These are phyloP conservation scores for Colletotrichum scovillei DNA, from an alignment of 2,329 filamentous ascomycete species.

Conservation along the genomic window DNA sequence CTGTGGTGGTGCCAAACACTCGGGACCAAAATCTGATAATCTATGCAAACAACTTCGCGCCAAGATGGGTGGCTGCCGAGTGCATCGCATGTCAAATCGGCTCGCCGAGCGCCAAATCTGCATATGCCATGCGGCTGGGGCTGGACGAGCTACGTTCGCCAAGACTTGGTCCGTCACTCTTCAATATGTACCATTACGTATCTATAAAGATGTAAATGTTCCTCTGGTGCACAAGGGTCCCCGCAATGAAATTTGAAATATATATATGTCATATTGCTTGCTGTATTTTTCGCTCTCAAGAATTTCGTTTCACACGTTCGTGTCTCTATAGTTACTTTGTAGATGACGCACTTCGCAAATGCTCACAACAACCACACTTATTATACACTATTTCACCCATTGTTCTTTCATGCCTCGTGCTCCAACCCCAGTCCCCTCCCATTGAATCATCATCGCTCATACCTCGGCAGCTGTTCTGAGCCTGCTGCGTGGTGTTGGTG, in stretches of 20 bases:
- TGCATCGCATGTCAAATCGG: background rate
- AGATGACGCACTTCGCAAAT: conserved; percentile 29
- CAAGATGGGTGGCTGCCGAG: conserved; percentile 23
- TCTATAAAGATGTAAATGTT: no score
- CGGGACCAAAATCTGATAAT: background rate
- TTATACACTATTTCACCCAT: conserved; percentile 33
- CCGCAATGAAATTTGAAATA: background rate
- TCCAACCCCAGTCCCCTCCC: background rate
- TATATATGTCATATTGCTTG: conserved; percentile 8
- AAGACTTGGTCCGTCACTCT: background rate
- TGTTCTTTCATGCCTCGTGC: conserved; percentile 15
- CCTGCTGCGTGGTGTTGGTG: conserved; percentile 20
- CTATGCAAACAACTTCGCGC: background rate
- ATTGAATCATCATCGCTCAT: conserved; percentile 44
- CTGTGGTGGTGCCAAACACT: background rate
- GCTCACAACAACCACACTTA: conserved; percentile 27
- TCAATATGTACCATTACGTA: no score
- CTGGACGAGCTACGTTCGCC: background rate
- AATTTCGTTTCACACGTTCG: conserved; percentile 19
- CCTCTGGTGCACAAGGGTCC: background rate
- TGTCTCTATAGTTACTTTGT: conserved; percentile 32
- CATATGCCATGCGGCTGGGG: background rate
- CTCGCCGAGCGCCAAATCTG: background rate
- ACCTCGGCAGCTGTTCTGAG: conserved; percentile 48
- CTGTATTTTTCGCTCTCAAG: conserved; percentile 31